Base-by-base conservation (phyloP, 2,329 filamentous ascomycete species). In the Coniochaeta sp. region DNA sequence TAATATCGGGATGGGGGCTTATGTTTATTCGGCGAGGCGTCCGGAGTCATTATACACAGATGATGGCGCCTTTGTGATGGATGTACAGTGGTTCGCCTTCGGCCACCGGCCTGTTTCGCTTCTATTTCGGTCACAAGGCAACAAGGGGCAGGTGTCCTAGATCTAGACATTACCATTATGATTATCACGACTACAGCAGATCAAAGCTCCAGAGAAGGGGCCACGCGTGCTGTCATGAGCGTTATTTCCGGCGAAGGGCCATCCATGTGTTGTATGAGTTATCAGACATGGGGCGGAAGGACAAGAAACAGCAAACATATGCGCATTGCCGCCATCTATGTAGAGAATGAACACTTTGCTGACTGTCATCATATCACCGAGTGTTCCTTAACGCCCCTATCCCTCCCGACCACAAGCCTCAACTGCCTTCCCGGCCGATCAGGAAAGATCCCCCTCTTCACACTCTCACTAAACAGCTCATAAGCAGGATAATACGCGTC, bases 401-500 rank as follows among this genome's bases (percentile, higher is more conserved):
- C 76, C 57, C 74, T 74, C 38, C 77, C 76, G 2, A 89, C 79
- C 9, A 86, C 70, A 48, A 89, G 65, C 51, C 82, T 71, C 57
- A 89, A 67, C 63, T 88, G 84, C 55, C 73, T 71, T 6, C 75
- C 75, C 24, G 72, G 65, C 60, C 71, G 74, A 16, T 72, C 65
- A 1, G 65, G 52, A 55, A 86, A 79, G 27, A 84, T 69, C 1
- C 85, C 85, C 24, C 67, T 62, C 52, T 84, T 74, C 53, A 88
- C 63, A 16, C 72, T 75, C 27, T 82, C 78, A 1, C 77, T 78
- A 61, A 81, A 89, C 10, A 89, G 73, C 69, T 89, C 86, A 60
- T 89, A 89, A 2, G 83, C 83, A 4, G 86, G 86, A 60, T 84
- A 88, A 66, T 89, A 83, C 1, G 74, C 78, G 55, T 82, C 78